Conservation (phyloP, 2,329 filamentous ascomycete genomes). For the Colletotrichum lentis region DNA sequence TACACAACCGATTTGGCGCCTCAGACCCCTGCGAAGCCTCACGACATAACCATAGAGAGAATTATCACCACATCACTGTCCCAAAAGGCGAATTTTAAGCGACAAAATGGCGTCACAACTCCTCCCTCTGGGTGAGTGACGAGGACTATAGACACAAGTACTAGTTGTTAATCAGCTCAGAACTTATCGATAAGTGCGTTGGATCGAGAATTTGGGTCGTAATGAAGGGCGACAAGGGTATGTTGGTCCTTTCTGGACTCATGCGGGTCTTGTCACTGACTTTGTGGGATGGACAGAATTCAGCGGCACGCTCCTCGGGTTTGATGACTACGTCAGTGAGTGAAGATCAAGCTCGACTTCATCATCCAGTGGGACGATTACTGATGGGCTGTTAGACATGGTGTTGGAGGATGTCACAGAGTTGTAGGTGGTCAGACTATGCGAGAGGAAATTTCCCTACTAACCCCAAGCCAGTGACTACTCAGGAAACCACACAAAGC, state of each 20-base stretch:
- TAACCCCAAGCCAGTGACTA: conserved; percentile 75
- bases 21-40: conserved; percentile 12
- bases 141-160: not conserved
- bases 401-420: conserved; percentile 97
- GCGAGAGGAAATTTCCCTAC: conserved; percentile 19
- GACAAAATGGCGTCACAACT: conserved; percentile 74
- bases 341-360: conserved; percentile 47
- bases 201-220: conserved; percentile 98
- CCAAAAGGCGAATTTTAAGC: not conserved
- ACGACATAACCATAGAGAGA: not conserved
- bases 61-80: not conserved
- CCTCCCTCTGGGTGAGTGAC: conserved; percentile 69
- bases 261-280: conserved; percentile 8
- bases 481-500: conserved; percentile 83
- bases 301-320: conserved; percentile 90
- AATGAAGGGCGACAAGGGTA: conserved; percentile 99
- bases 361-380: not conserved
- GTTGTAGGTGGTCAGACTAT: conserved; percentile 68
- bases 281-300: conserved; percentile 71
- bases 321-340: conserved; percentile 99
- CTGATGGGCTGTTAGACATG: conserved; percentile 75
- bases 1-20: conserved; percentile 10
- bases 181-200: conserved; percentile 98
- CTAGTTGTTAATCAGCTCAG: conserved; percentile 56
- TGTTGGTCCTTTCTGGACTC: conserved; percentile 16